Conservation (phyloP, 2,329 filamentous ascomycete species). For the Graphilbum ipis-grandicollis region DNA sequence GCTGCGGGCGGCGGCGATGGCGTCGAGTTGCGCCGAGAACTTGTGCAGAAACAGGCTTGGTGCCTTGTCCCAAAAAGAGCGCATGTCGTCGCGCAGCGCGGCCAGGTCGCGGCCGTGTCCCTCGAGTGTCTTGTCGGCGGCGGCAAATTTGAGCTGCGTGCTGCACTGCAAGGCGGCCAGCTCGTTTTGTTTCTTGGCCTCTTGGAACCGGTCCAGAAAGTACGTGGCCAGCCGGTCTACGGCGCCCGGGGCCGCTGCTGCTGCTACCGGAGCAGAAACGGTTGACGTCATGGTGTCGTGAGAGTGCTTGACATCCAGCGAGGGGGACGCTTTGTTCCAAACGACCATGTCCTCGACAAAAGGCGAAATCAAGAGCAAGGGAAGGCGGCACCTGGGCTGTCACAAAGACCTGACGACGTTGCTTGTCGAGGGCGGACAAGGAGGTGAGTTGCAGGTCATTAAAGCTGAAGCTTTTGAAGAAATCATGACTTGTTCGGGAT, state of each 20-base stretch:
- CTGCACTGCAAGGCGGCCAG: constrained; percentile 3
- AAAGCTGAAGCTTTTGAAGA: no score
- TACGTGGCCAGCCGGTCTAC: constrained; percentile 7
- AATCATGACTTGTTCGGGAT: no score
- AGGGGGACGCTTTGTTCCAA: no score
- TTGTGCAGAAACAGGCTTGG: constrained; percentile 6
- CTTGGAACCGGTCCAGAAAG: constrained; percentile 8
- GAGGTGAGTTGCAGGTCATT: no score
- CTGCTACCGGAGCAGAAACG: background rate
- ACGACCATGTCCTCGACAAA: no score
- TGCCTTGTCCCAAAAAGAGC: constrained; percentile 6
- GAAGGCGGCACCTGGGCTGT: no score
- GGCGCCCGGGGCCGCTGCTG: no score
- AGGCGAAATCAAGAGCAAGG: no score
- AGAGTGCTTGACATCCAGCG: background rate
- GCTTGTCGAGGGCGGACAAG: no score
- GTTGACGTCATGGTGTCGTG: background rate
- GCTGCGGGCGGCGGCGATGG: background rate
- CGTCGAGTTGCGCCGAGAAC: constrained; percentile 5
- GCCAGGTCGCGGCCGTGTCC: constrained; percentile 2
- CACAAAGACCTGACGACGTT: no score
- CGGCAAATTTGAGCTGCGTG: constrained; percentile 6
- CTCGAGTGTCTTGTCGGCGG: constrained; percentile 4
- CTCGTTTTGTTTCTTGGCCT: constrained; percentile 4
- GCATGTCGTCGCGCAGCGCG: constrained; percentile 3